Conservation (phyloP, 1,139 yeast species). For the Scheffersomyces titani region DNA sequence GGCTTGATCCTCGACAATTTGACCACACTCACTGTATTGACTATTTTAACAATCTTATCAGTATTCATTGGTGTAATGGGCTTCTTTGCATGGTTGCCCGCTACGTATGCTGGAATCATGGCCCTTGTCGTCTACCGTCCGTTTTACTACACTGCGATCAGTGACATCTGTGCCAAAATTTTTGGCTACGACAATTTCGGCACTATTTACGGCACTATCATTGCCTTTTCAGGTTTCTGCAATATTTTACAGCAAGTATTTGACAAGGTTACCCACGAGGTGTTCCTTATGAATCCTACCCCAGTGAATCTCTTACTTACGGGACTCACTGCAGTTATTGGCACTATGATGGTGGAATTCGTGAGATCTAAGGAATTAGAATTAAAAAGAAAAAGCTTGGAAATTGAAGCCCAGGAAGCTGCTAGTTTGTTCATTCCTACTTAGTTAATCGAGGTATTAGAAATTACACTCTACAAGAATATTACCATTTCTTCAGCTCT, state of each 20-base stretch:
- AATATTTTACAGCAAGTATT: slow-evolving; percentile 70
- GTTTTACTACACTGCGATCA: slow-evolving; percentile 86
- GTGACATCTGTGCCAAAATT: slow-evolving; percentile 89
- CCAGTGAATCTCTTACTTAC: slow-evolving; percentile 70
- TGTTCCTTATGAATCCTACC: slow-evolving; percentile 70
- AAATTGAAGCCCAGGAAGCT: slow-evolving; percentile 65
- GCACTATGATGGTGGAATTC: slow-evolving; percentile 50
- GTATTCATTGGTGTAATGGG: slow-evolving; percentile 69
- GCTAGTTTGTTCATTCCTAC: slow-evolving; percentile 50
- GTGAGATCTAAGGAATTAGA: slow-evolving; percentile 55
- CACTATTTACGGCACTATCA: slow-evolving; percentile 84
- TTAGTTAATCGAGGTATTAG: slow-evolving; percentile 10
- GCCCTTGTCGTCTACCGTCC: slow-evolving; percentile 86
- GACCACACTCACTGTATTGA: slow-evolving; percentile 60
- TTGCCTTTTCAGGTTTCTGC: slow-evolving; percentile 76
- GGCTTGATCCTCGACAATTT: slow-evolving; percentile 80
- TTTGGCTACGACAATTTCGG: slow-evolving; percentile 94
- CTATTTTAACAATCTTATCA: slow-evolving; percentile 55
- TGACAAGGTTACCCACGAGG: slow-evolving; percentile 68
- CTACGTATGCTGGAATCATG: slow-evolving; percentile 62
- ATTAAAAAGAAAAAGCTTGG: slow-evolving; percentile 54
- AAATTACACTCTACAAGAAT: neutral
- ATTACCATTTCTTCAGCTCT: neutral
- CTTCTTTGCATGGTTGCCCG: slow-evolving; percentile 51
- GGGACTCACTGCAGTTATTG: slow-evolving; percentile 53